Conservation (phyloP, 1,284 basidiomycete species). For the Leccinum subfulvum region DNA sequence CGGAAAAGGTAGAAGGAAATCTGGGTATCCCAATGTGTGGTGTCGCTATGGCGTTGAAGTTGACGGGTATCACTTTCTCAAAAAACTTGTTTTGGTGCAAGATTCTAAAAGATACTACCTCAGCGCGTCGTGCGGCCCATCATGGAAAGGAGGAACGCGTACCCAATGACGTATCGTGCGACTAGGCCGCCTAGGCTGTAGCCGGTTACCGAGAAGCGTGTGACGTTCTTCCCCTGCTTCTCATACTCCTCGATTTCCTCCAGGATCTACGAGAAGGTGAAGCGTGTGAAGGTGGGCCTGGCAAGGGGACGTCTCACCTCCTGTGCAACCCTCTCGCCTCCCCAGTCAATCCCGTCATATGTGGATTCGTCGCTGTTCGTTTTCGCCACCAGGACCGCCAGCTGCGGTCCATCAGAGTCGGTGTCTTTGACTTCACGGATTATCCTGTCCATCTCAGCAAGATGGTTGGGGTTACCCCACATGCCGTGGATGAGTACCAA, state of each 20-base stretch:
- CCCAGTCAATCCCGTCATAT: slow-evolving; percentile 77
- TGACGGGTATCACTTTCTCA: slow-evolving; percentile 62
- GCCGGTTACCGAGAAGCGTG: slow-evolving; percentile 69
- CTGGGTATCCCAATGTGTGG: slow-evolving; percentile 72
- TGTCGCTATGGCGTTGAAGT: slow-evolving; percentile 82
- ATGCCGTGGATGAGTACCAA: slow-evolving; percentile 80
- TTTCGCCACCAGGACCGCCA: slow-evolving; percentile 51
- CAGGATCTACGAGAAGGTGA: slow-evolving; percentile 42
- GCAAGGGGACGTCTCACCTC: slow-evolving; percentile 47
- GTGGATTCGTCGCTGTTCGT: slow-evolving; percentile 59
- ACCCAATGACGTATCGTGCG: slow-evolving; percentile 77
- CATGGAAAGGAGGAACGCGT: slow-evolving; percentile 11
- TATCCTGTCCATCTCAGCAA: slow-evolving; percentile 46
- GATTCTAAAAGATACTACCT: slow-evolving; percentile 39
- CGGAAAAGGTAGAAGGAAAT: slow-evolving; percentile 63
- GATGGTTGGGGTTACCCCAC: slow-evolving; percentile 73
- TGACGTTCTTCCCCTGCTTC: slow-evolving; percentile 53
- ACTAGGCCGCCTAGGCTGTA: slow-evolving; percentile 84
- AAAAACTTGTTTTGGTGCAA: slow-evolving; percentile 73
- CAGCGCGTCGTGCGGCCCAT: slow-evolving; percentile 2
- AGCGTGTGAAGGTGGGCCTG: neutral
- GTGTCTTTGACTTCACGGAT: slow-evolving; percentile 38
- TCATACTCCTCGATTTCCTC: slow-evolving; percentile 53
- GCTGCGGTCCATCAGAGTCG: slow-evolving; percentile 23
- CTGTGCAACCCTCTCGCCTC: slow-evolving; percentile 62